phyloP scores from a whole-genome alignment of 768 basidiomycete species.

The Candolleomyces aberdarensis region DNA sequence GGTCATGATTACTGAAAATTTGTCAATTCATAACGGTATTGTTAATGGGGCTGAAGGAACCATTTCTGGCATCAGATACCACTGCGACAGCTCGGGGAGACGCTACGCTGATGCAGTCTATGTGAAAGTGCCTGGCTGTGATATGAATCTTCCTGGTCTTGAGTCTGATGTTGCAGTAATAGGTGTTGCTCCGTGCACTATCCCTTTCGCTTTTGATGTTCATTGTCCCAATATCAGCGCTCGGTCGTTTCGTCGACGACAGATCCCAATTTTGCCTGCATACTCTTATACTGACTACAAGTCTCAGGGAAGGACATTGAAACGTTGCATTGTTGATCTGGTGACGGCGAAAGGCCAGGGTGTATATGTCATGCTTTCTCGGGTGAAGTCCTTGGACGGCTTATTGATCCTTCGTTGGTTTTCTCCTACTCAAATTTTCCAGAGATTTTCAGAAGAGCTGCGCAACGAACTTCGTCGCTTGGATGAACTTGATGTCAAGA shows the following conservation, averaged over 20 bases:
- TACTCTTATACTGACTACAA: not conserved
- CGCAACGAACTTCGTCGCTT: not conserved
- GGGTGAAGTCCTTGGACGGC: not conserved
- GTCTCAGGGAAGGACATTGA: not conserved
- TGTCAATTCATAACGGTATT: conserved; percentile 9
- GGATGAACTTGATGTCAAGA: not conserved
- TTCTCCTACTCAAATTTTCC: not conserved
- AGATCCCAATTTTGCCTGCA: not conserved
- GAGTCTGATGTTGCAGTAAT: too few relatives aligned
- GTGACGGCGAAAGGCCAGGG: not conserved
- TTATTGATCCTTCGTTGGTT: not conserved
- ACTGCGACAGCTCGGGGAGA: not conserved
- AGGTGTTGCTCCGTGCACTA: too few relatives aligned
- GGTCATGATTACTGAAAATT: conserved; percentile 19
- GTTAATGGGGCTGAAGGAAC: not conserved
- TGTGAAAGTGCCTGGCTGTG: not conserved
- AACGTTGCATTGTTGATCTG: not conserved
- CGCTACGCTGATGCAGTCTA: not conserved
- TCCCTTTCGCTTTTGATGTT: not conserved
- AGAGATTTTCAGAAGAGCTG: not conserved
- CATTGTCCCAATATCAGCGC: not conserved
- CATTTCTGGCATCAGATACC: not conserved
- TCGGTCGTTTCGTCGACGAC: not conserved
- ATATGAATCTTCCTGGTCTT: not conserved
- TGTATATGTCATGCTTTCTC: not conserved